phyloP scores from a whole-genome alignment of 768 basidiomycete genomes.

The Boletus vinaceobasis region DNA sequence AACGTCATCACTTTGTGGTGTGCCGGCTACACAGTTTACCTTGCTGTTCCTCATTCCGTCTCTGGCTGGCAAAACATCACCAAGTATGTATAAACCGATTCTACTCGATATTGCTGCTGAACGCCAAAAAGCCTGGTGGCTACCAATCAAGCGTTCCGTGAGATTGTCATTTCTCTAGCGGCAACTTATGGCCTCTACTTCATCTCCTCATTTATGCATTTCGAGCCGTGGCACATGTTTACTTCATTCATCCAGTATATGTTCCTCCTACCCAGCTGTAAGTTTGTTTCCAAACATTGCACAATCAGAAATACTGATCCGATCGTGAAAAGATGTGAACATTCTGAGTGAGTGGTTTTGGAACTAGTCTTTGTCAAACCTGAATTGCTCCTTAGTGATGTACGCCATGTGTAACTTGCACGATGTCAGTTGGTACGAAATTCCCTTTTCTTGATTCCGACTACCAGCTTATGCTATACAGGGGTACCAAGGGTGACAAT shows the following conservation, averaged over 20 bases:
- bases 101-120: constrained; percentile 23
- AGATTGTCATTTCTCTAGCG: constrained; percentile 78
- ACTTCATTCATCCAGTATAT: constrained; percentile 91
- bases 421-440: constrained; percentile 73
- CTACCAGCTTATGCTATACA: constrained; percentile 18
- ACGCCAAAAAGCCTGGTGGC: constrained; percentile 48
- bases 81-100: constrained; percentile 44
- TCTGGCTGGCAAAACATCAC: constrained; percentile 72
- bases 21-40: constrained; percentile 86
- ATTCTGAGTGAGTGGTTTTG: constrained; percentile 57
- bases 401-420: constrained; percentile 93
- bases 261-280: constrained; percentile 79
- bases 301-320: constrained; percentile 6
- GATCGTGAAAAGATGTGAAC: constrained; percentile 54
- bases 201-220: constrained; percentile 79
- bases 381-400: constrained; percentile 53
- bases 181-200: constrained; percentile 84
- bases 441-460: background rate
- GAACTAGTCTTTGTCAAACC: background rate
- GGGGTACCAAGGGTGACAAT: constrained; percentile 94
- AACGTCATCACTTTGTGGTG: constrained; percentile 83
- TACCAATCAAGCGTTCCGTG: constrained; percentile 68
- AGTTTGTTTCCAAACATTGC: constrained; percentile 23
- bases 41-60: constrained; percentile 72
- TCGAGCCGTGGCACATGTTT: constrained; percentile 97